These are phyloP conservation scores for Diaporthe australafricana DNA, from an alignment of 2,329 filamentous ascomycete species.

Conservation along the genomic window DNA sequence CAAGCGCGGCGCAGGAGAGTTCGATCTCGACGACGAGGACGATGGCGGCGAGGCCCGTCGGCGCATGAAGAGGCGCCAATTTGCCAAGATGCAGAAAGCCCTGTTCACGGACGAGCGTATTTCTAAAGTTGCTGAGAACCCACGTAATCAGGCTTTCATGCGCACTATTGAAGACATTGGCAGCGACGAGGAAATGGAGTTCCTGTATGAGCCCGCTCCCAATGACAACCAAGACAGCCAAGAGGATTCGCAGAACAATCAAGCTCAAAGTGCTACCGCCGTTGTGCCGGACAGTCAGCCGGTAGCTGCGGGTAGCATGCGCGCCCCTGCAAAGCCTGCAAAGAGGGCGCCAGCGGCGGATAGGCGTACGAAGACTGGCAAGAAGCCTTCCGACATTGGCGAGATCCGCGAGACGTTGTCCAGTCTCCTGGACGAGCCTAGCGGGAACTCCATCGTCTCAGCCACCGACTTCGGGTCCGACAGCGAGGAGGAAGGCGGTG, in stretches of 20 bases:
- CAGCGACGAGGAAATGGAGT: conserved; percentile 80
- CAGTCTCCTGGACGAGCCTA: conserved; percentile 81
- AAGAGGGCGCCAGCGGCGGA: conserved; percentile 69
- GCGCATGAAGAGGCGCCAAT: conserved; percentile 86
- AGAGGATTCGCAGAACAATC: conserved; percentile 49
- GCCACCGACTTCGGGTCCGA: conserved; percentile 62
- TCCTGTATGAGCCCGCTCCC: conserved; percentile 63
- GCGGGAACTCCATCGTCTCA: conserved; percentile 60
- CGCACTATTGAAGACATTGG: conserved; percentile 88
- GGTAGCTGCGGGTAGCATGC: conserved; percentile 47
- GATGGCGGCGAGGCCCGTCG: conserved; percentile 84
- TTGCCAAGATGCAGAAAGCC: conserved; percentile 90
- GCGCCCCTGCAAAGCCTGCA: conserved; percentile 52
- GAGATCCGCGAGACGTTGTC: conserved; percentile 89
- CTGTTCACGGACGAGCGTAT: conserved; percentile 90
- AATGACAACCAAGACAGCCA: conserved; percentile 51
- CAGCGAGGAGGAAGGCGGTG: conserved; percentile 64
- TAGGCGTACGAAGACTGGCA: conserved; percentile 70
- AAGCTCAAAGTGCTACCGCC: conserved; percentile 47
- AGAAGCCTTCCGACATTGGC: conserved; percentile 79
- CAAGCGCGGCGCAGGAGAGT: conserved; percentile 79
- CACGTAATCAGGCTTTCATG: conserved; percentile 90
- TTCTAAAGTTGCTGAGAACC: conserved; percentile 89
- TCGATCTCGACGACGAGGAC: conserved; percentile 90
- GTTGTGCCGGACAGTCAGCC: conserved; percentile 65